Evolutionary conservation across 495 filamentous ascomycete species (phyloP).

Genomic region (Aspergillus bertholletiae): DNA sequence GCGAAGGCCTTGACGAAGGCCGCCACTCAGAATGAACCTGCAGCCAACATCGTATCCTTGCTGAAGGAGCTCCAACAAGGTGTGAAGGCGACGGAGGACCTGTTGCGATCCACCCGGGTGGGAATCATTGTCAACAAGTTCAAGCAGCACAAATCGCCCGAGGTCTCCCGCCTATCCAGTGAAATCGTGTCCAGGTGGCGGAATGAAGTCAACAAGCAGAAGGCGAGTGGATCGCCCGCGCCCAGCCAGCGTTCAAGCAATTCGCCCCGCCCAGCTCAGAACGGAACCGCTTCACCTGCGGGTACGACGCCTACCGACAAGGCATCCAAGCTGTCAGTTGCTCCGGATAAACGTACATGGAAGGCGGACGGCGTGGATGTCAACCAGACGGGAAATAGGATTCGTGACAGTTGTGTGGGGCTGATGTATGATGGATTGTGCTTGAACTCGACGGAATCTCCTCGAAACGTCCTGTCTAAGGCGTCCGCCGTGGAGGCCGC

Average conservation of each 20-base stretch:
- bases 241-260: conserved; percentile 39
- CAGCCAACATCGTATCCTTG: conserved; percentile 60
- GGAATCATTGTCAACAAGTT: conserved; percentile 85
- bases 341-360: conserved; percentile 73
- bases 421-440: conserved; percentile 76
- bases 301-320: conserved; percentile 44
- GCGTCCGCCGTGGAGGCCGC: conserved; percentile 72
- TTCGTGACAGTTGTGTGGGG: conserved; percentile 79
- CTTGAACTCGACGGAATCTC: conserved; percentile 37
- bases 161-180: conserved; percentile 67
- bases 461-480: conserved; percentile 59
- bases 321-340: conserved; percentile 60
- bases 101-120: conserved; percentile 79
- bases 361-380: conserved; percentile 74
- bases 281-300: conserved; percentile 38
- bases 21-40: conserved; percentile 59
- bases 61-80: conserved; percentile 75
- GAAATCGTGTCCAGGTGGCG: conserved; percentile 90
- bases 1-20: conserved; percentile 77
- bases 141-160: conserved; percentile 67
- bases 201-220: conserved; percentile 71
- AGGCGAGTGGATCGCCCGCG: conserved; percentile 49
- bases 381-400: conserved; percentile 61
- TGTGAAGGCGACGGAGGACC: conserved; percentile 79
- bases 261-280: conserved; percentile 36